Evolutionary conservation across 2,329 filamentous ascomycete species (phyloP).

Genomic region (Stachybotrys elegans): DNA sequence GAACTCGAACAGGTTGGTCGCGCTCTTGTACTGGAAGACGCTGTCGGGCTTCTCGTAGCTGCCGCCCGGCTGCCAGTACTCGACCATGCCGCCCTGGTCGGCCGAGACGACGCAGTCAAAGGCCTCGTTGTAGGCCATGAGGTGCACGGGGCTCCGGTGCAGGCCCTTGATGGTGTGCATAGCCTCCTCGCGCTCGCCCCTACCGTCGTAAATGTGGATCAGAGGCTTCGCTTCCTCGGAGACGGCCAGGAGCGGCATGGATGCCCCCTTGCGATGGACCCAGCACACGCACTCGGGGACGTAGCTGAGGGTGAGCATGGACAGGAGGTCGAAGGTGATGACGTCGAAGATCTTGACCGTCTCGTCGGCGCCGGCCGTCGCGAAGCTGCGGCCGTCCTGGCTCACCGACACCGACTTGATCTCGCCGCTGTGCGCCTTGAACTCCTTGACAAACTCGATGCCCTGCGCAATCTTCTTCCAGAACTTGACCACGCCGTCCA

Average conservation of each 20-base stretch:
- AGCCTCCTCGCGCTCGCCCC: slow-evolving; percentile 72
- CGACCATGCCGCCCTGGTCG: slow-evolving; percentile 87
- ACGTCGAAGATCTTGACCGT: slow-evolving; percentile 78
- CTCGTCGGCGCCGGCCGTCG: slow-evolving; percentile 74
- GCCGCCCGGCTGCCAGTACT: slow-evolving; percentile 85
- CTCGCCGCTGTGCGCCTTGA: slow-evolving; percentile 82
- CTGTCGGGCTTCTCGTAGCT: slow-evolving; percentile 86
- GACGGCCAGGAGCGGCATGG: slow-evolving; percentile 78
- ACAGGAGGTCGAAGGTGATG: slow-evolving; percentile 80
- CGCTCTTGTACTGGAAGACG: slow-evolving; percentile 90
- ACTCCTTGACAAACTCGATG: slow-evolving; percentile 98
- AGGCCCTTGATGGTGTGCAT: slow-evolving; percentile 73
- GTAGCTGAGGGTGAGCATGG: slow-evolving; percentile 75
- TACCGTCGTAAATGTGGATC: slow-evolving; percentile 83
- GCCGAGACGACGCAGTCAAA: slow-evolving; percentile 89
- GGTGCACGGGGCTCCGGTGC: slow-evolving; percentile 74
- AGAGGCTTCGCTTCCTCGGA: slow-evolving; percentile 67
- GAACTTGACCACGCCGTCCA: slow-evolving; percentile 97
- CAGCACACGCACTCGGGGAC: slow-evolving; percentile 80
- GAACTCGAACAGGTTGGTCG: slow-evolving; percentile 93
- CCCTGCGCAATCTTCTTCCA: slow-evolving; percentile 94
- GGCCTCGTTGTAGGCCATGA: slow-evolving; percentile 84
- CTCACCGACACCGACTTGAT: slow-evolving; percentile 81
- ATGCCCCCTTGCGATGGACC: slow-evolving; percentile 85
- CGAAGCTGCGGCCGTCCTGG: slow-evolving; percentile 87